Conservation (phyloP, 805 yeast genomes). For the Ogataea ganodermae region DNA sequence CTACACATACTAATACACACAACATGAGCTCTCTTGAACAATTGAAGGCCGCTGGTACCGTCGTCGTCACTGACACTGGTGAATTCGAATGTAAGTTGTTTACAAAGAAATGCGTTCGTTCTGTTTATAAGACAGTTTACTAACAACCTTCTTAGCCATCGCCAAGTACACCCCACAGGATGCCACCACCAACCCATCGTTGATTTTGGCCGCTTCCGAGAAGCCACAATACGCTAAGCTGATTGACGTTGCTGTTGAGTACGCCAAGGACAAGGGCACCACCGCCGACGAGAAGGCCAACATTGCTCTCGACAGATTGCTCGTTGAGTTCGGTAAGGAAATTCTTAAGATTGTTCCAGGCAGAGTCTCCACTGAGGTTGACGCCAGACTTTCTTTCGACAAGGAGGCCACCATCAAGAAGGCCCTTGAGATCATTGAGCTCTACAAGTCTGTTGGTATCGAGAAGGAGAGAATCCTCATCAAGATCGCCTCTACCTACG, state of each 20-base stretch:
- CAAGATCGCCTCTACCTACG: slow-evolving; percentile 98
- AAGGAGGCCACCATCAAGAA: slow-evolving; percentile 91
- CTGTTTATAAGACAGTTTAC: slow-evolving; percentile 4
- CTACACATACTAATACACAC: slow-evolving; percentile 7
- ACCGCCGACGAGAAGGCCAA: slow-evolving; percentile 68
- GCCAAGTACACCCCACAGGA: slow-evolving; percentile 99
- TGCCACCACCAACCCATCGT: slow-evolving; percentile 98
- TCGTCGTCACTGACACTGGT: slow-evolving; percentile 98
- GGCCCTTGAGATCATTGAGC: slow-evolving; percentile 86
- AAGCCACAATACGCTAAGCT: slow-evolving; percentile 85
- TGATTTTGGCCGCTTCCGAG: slow-evolving; percentile 93
- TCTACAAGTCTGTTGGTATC: slow-evolving; percentile 85
- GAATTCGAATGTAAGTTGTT: slow-evolving; percentile 74
- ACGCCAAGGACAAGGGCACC: slow-evolving; percentile 68
- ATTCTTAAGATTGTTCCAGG: slow-evolving; percentile 96
- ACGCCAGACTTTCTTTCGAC: slow-evolving; percentile 96
- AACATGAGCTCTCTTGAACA: slow-evolving; percentile 75
- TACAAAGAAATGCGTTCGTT: not conserved
- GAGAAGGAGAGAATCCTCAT: slow-evolving; percentile 87
- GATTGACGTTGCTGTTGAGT: slow-evolving; percentile 87
- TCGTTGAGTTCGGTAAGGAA: slow-evolving; percentile 95
- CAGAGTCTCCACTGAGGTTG: slow-evolving; percentile 98
- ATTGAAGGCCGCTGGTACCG: slow-evolving; percentile 93
- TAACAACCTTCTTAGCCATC: slow-evolving; percentile 49
- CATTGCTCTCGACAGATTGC: slow-evolving; percentile 84